Evolutionary conservation across 805 yeast genomes (phyloP).

Genomic region (Candida oleophila): DNA sequence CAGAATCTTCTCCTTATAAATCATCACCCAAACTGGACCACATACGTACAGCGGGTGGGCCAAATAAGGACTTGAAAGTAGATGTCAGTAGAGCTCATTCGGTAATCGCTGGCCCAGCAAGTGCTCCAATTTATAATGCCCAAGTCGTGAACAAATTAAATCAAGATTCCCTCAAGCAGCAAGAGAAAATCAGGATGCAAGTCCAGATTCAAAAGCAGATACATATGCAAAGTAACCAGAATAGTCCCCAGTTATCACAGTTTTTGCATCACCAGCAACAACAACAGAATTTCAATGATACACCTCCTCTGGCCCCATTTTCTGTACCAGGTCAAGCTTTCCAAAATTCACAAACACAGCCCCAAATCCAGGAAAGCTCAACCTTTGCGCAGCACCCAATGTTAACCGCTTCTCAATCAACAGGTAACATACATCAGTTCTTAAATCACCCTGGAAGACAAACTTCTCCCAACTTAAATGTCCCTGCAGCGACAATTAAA

Average conservation of each 20-base stretch:
- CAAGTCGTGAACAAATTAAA: constrained; percentile 16
- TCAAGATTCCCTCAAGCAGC: constrained; percentile 14
- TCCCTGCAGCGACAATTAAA: background rate
- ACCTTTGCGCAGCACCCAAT: constrained; percentile 1
- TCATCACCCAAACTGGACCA: constrained; percentile 15
- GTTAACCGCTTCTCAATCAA: constrained; percentile 4
- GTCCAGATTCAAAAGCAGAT: constrained; percentile 6
- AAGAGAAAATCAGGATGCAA: constrained; percentile 5
- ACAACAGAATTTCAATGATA: background rate
- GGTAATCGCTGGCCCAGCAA: constrained; percentile 23
- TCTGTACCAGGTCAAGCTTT: background rate
- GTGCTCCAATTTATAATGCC: constrained; percentile 38
- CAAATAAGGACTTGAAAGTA: constrained; percentile 12
- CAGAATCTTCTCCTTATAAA: constrained; percentile 38
- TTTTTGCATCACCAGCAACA: background rate
- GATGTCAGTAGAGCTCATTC: constrained; percentile 16
- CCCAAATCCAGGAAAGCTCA: background rate
- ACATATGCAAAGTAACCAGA: constrained; percentile 2
- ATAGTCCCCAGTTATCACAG: background rate
- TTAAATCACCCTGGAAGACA: background rate
- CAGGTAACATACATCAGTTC: constrained; percentile 6
- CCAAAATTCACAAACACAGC: background rate
- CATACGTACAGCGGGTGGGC: background rate
- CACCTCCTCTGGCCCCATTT: background rate
- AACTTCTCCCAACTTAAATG: background rate